phyloP scores from a whole-genome alignment of 371 early-diverging fungal species.

The Haplosporangium sp. region DNA sequence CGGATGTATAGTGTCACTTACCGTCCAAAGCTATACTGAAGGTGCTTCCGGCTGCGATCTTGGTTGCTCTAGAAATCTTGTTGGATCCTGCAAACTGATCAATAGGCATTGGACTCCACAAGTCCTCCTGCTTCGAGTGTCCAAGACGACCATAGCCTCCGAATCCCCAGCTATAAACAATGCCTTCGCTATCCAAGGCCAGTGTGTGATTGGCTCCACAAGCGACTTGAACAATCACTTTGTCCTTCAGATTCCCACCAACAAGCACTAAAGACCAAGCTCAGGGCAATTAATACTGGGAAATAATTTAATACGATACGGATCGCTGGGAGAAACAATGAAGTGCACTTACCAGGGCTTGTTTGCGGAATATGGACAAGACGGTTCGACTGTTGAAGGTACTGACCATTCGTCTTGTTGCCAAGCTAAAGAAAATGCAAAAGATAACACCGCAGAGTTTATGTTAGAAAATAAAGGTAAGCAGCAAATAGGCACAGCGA shows the following conservation, averaged over 20 bases:
- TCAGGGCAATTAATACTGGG: not conserved
- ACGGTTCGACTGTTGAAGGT: constrained; percentile 56
- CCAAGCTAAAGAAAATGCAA: constrained; percentile 44
- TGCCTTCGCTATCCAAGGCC: constrained; percentile 59
- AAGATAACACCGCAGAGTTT: not conserved
- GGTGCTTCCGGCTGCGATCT: constrained; percentile 58
- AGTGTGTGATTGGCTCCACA: constrained; percentile 70
- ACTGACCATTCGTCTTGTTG: constrained; percentile 58
- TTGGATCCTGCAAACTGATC: constrained; percentile 53
- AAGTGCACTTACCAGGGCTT: constrained; percentile 45
- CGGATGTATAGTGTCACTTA: constrained; percentile 2
- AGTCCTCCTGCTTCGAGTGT: constrained; percentile 58
- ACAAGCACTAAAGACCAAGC: constrained; percentile 42
- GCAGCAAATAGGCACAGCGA: not conserved
- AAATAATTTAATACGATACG: not conserved
- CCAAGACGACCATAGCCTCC: constrained; percentile 69
- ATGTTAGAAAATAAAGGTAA: not conserved
- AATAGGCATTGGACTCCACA: constrained; percentile 53
- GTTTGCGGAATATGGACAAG: constrained; percentile 56
- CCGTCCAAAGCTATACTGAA: constrained; percentile 61
- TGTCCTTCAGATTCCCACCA: constrained; percentile 37
- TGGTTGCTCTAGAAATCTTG: constrained; percentile 42
- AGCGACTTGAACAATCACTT: constrained; percentile 51
- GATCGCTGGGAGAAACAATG: not conserved
- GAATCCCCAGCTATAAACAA: constrained; percentile 68